These are phyloP conservation scores for Termitomyces sp. DNA, from an alignment of 768 basidiomycete species.

Conservation along the genomic window DNA sequence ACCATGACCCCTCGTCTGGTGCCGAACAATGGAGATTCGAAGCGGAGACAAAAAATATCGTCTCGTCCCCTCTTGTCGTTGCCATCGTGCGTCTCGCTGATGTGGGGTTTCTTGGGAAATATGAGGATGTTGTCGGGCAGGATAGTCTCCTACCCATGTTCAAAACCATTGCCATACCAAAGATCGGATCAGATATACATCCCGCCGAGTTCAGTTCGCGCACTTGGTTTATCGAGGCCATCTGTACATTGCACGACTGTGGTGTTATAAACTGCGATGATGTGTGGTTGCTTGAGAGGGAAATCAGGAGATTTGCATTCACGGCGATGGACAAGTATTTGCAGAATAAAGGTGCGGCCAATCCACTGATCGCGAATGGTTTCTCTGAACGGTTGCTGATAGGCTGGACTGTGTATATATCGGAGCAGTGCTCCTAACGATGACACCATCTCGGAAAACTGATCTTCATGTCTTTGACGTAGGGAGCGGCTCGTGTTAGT, in stretches of 20 bases:
- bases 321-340: slow-evolving; percentile 44
- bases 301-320: slow-evolving; percentile 40
- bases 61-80: slow-evolving; percentile 35
- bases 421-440: slow-evolving; percentile 23
- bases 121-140: slow-evolving; percentile 35
- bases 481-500: not conserved
- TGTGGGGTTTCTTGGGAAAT: slow-evolving; percentile 34
- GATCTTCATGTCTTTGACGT: not conserved
- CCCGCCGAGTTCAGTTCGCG: slow-evolving; percentile 36
- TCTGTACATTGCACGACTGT: slow-evolving; percentile 41
- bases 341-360: slow-evolving; percentile 32
- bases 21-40: slow-evolving; percentile 33
- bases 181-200: slow-evolving; percentile 18
- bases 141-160: slow-evolving; percentile 39
- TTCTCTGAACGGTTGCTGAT: not conserved
- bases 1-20: slow-evolving; percentile 5
- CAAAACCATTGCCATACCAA: slow-evolving; percentile 34
- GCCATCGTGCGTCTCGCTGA: slow-evolving; percentile 38
- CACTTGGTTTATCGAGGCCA: slow-evolving; percentile 43
- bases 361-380: not conserved
- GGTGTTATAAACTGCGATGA: slow-evolving; percentile 43
- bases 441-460: not conserved
- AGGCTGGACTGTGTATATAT: slow-evolving; percentile 28
- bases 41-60: slow-evolving; percentile 28
- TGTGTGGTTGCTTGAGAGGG: slow-evolving; percentile 41